Evolutionary conservation across 2,329 filamentous ascomycete genomes (phyloP), one percentile per base, ranked within the genome.

Genomic region (Tolypocladium album): DNA sequence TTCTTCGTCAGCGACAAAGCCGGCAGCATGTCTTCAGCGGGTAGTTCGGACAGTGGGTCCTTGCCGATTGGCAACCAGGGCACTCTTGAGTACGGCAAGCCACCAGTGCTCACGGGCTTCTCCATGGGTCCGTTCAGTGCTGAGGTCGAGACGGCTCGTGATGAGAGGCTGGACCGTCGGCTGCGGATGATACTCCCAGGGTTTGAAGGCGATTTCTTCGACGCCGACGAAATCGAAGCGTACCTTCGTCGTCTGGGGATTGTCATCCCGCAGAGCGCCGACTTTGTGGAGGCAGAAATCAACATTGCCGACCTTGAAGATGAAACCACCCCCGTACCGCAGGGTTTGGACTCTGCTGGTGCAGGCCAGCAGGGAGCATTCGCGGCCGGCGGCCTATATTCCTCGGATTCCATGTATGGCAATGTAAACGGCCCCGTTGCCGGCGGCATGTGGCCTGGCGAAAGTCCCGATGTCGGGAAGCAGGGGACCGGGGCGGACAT

Each of bases 151-250:
- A 65, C 73, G 1, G 70, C 75, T 1, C 71, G 76, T 22, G 78
- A 81, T 34, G 69, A 74, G 7, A 66, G 73, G 24, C 65, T 86
- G 9, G 75, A 78, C 43, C 67, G 71, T 15, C 75, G 78, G 20
- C 76, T 88, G 64, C 75, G 75, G 24, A 79, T 82, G 63, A 79
- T 78, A 45, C 71, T 86, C 9, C 79, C 82, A 1, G 88, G 84
- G 0, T 88, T 87, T 62, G 82, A 88, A 61, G 89, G 89, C 5
- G 83, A 89, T 57, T 94, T 90, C 78, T 89, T 88, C 65, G 89
- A 94, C 67, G 76, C 85, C 0, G 82, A 89, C 61, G 90, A 94
- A 69, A 86, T 92, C 0, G 88, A 94, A 71, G 79, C 82, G 15
- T 94, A 92, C 68, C 75, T 95, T 3, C 80, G 80, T 47, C 78